Percentiles rank a stretch among this genome's conserved stretches.
phyloP scores from a whole-genome alignment of 305 asterid genomes.

The Solanum hybrid region DNA sequence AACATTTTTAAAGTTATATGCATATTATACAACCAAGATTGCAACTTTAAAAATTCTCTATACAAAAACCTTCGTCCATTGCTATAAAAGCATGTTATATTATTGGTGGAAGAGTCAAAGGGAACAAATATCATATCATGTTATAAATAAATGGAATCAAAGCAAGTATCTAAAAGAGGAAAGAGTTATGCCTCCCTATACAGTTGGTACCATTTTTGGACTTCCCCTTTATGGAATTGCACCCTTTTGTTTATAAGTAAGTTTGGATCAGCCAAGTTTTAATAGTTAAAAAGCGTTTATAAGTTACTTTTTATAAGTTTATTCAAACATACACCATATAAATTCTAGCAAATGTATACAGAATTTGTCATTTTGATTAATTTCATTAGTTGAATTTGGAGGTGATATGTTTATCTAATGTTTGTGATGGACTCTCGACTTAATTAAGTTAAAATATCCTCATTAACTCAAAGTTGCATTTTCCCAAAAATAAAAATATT shows the following conservation, averaged over 20 bases:
- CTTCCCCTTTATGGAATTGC: constrained; percentile 7
- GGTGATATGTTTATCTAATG: background rate
- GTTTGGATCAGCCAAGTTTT: background rate
- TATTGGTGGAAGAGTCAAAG: background rate
- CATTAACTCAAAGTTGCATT: background rate
- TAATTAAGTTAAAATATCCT: background rate
- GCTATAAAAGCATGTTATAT: background rate
- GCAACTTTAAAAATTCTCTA: background rate
- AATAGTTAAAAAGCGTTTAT: too few species aligned
- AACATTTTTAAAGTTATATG: background rate
- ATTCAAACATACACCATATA: background rate
- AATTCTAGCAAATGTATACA: background rate
- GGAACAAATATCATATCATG: background rate
- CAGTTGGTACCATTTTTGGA: constrained; percentile 1
- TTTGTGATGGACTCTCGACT: background rate
- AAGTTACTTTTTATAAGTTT: too few species aligned
- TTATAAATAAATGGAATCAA: constrained; percentile 10
- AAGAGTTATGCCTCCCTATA: background rate
- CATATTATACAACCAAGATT: background rate
- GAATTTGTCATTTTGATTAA: background rate
- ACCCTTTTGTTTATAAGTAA: background rate
- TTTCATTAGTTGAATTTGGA: too few species aligned
- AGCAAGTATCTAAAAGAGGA: constrained; percentile 4
- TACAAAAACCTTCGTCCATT: background rate
- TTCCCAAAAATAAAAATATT: background rate